Evolutionary conservation across 2,329 filamentous ascomycete species (phyloP).

Genomic region (Dichotomopilus funicola): DNA sequence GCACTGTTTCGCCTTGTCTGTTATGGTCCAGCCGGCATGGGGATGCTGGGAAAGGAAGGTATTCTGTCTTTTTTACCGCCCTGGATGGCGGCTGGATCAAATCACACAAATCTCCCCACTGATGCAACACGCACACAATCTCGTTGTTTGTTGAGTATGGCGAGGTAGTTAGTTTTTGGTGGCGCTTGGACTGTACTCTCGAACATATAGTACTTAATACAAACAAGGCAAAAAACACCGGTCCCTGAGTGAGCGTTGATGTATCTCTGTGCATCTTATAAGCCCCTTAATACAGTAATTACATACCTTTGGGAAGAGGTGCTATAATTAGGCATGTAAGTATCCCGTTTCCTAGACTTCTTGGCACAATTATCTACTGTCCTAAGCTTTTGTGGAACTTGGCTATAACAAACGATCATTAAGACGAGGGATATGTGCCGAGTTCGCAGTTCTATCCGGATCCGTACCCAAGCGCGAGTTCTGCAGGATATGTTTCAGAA

Average conservation of each 20-base stretch:
- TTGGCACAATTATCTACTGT: too few species aligned
- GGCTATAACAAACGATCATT: too few species aligned
- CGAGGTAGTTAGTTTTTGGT: background rate
- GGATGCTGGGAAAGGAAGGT: conserved; percentile 6
- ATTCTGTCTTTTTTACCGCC: conserved; percentile 1
- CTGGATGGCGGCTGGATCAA: conserved; percentile 14
- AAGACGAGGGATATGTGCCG: too few species aligned
- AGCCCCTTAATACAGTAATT: background rate
- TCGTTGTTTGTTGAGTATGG: conserved; percentile 11
- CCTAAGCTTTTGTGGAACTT: too few species aligned
- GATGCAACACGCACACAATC: conserved; percentile 3
- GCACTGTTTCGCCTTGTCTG: background rate
- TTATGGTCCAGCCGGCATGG: conserved; percentile 4
- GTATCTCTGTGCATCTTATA: background rate
- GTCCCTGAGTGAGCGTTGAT: background rate
- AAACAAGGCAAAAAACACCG: background rate
- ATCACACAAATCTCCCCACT: background rate
- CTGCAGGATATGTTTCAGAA: background rate
- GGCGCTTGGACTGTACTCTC: background rate
- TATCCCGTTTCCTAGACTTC: too few species aligned
- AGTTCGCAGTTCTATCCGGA: too few species aligned
- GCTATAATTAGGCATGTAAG: too few species aligned
- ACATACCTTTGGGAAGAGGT: too few species aligned
- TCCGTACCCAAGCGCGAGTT: too few species aligned
- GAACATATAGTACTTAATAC: conserved; percentile 12